Conservation (phyloP, 163 green algal genomes). For the Chlorella variabilis region DNA sequence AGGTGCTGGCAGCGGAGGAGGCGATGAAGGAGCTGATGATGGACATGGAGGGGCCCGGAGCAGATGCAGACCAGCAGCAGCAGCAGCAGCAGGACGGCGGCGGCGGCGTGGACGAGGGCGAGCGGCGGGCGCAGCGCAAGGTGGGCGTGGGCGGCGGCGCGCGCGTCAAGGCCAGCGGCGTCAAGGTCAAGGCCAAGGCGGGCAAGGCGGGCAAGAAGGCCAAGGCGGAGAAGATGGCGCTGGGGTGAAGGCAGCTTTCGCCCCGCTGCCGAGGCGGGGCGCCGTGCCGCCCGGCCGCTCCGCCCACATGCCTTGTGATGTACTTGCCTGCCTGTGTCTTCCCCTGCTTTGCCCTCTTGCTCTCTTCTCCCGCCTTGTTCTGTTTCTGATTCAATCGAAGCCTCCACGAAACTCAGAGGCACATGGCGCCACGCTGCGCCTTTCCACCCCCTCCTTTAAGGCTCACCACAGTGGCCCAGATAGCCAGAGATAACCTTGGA, state of each 20-base stretch:
- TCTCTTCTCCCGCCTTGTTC: no score
- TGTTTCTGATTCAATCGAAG: no score
- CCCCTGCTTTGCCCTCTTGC: no score
- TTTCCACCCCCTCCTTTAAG: no score
- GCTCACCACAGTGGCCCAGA: no score
- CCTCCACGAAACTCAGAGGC: no score
- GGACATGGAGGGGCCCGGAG: slow-evolving; percentile 19
- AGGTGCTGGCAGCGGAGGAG: slow-evolving; percentile 59
- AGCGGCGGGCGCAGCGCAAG: neutral
- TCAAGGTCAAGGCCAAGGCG: slow-evolving; percentile 23
- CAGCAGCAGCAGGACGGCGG: neutral
- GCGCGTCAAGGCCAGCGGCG: slow-evolving; percentile 6
- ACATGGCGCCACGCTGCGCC: no score
- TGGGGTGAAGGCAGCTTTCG: slow-evolving; percentile 12
- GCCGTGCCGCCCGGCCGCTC: no score
- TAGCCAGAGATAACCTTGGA: no score
- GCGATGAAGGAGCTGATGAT: slow-evolving; percentile 50
- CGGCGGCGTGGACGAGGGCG: neutral
- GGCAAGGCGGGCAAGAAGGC: slow-evolving; percentile 28
- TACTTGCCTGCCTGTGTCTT: no score
- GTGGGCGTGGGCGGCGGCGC: slow-evolving; percentile 20
- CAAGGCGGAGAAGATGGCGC: slow-evolving; percentile 21
- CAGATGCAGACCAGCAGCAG: neutral
- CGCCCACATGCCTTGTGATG: no score
- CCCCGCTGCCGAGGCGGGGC: no score